Evolutionary conservation across 176 grass and related monocot species (phyloP).

Genomic region (Eragrostis curvula): DNA sequence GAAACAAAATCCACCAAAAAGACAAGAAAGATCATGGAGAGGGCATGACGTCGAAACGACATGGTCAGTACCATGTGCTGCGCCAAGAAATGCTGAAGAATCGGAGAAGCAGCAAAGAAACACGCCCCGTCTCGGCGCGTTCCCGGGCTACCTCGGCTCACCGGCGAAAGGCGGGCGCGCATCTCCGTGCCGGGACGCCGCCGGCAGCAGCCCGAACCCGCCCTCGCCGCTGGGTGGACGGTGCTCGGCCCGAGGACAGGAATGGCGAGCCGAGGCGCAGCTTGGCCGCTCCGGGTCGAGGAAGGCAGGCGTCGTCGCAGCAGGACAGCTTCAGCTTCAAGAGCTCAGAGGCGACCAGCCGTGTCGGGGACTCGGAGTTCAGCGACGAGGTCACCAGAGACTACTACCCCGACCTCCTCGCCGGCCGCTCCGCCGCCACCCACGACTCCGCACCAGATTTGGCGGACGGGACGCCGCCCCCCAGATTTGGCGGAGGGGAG

Average conservation of each 20-base stretch:
- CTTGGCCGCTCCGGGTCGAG: slow-evolving; percentile 29
- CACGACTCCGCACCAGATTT: too few relatives aligned
- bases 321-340: slow-evolving; percentile 54
- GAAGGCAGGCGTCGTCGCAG: slow-evolving; percentile 21
- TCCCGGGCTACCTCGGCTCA: slow-evolving; percentile 33
- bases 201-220: slow-evolving; percentile 37
- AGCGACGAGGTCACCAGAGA: slow-evolving; percentile 69
- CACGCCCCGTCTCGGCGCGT: slow-evolving; percentile 34
- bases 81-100: not conserved
- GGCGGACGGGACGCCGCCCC: too few relatives aligned
- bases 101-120: not conserved
- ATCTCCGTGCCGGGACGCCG: not conserved
- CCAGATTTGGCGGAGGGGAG: too few relatives aligned
- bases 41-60: not conserved
- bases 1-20: not conserved
- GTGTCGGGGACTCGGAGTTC: slow-evolving; percentile 37
- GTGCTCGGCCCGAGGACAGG: slow-evolving; percentile 62
- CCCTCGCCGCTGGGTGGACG: slow-evolving; percentile 70
- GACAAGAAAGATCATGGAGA: not conserved
- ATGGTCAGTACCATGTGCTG: not conserved
- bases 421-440: too few relatives aligned
- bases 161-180: slow-evolving; percentile 42
- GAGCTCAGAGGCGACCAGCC: slow-evolving; percentile 37
- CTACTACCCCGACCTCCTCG: slow-evolving; percentile 86
- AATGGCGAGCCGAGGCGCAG: slow-evolving; percentile 26